Evolutionary conservation across 129 eudicot genomes (phyloP).

Genomic region (Flaveria sonorensis): DNA sequence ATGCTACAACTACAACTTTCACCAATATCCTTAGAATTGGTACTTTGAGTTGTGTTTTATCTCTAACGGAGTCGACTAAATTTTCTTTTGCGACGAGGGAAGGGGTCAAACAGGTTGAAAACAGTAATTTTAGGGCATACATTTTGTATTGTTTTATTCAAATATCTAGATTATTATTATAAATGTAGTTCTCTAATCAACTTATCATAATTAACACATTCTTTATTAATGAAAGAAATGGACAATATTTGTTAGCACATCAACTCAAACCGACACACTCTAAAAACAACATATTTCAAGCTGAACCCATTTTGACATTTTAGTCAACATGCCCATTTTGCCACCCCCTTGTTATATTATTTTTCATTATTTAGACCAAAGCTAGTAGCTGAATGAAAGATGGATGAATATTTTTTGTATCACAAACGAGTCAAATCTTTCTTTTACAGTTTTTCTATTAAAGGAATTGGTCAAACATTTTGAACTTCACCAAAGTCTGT

Average conservation of each 20-base stretch:
- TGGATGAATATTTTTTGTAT: not conserved
- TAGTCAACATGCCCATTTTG: slow-evolving; percentile 2
- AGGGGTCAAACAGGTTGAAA: slow-evolving; percentile 1
- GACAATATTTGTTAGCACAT: not conserved
- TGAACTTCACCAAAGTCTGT: not conserved
- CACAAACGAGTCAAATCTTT: not conserved
- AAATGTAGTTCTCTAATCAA: not conserved
- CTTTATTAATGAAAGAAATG: not conserved
- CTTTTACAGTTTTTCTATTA: not conserved
- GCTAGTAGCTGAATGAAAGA: not conserved
- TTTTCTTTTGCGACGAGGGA: not conserved
- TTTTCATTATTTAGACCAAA: not conserved
- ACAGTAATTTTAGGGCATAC: not conserved
- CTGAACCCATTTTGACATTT: not conserved
- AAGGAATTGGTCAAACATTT: not conserved
- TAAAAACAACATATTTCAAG: not conserved
- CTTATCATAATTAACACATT: not conserved
- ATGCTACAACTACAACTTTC: slow-evolving; percentile 24
- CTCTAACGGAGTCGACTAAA: not conserved
- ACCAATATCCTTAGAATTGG: slow-evolving; percentile 13
- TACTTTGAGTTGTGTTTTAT: not conserved
- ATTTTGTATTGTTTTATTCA: not conserved
- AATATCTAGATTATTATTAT: slow-evolving; percentile 1
- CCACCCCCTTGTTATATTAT: not conserved
- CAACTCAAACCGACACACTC: not conserved